Evolutionary conservation across 116 monocot genomes (phyloP), one percentile per base, ranked within the genome.

Genomic region (Dioscorea cayenensis): DNA sequence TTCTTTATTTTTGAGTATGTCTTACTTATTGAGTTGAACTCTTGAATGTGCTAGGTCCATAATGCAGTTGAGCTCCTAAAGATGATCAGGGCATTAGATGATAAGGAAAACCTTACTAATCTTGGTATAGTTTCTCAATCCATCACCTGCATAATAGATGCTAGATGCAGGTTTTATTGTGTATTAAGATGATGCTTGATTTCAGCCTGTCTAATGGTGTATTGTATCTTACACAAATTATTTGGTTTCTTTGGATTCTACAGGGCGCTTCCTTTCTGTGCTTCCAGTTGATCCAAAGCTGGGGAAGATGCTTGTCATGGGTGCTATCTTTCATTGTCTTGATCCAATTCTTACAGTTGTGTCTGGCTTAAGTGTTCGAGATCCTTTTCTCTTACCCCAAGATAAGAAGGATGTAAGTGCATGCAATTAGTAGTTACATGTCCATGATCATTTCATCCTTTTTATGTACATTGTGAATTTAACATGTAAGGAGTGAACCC

Each of bases 241-340:
- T 16, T 55, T 55, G 19, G n/a, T n/a, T 18, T 49, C 38, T 49
- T 6, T 68, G 49, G 23, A 28, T 28, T 75, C 4, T 87, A 25
- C 70, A 94, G 94, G 94, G 65, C 73, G 61, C 75, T 99, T 91
- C 69, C 94, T 99, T 64, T 93, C 99, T 64, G 87, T 94, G 83
- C 94, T 99, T 84, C 99, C 99, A 19, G 94, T 99, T 76, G 99
- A 99, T 79, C 99, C 99, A 25, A 99, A 99, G 77, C 80, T 99
- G 55, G 99, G 99, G 66, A 99, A 99, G 75, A 99, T 99, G 99
- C 90, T 99, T 64, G 84, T 99, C 64, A 94, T 94, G 91, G 99
- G 99, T 70, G 80, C 94, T 79, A 79, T 99, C 20, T 99, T 94
- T 72, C 89, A 80, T 43, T 94, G 94, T 68, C 73, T 99, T 37